Evolutionary conservation across 1,139 yeast species (phyloP), one percentile per base, ranked within the genome.

Genomic region (Magnusiomyces paraingens): DNA sequence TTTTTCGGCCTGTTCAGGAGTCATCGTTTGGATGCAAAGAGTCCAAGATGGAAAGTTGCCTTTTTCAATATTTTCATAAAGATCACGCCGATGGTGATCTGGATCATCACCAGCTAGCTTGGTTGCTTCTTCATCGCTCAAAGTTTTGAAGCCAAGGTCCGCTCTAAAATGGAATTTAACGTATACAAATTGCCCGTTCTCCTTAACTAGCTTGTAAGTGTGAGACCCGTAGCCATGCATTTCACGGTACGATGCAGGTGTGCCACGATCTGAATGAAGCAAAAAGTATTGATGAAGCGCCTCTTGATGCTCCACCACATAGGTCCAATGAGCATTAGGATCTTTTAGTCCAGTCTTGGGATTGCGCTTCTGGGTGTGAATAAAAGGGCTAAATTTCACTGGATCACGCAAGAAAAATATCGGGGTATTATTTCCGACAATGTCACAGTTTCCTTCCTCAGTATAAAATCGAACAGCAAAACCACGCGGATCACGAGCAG

Each of bases 401-500:
- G 95, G 95, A 72, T 88, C 93, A 69, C 95, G 81, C 61, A 88
- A 76, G 73, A 88, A 88, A 72, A 88, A 88, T 55, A 88, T 80
- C 35, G 96, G 96, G 46, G 95, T 88, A 77, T 88, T 88, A 78
- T 87, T 88, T 77, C 83, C 86, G 42, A 88, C 96, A 77, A 86
- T 83, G 75, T 88, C 96, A 71, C 84, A 76, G 73, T 84, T 84
- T 64, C 96, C 96, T 71, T 87, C 93, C 65, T 86, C 90, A 51
- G 95, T 88, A 74, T 86, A 86, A 64, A 88, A 78, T 73, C 87
- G 87, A 63, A 84, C 81, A 52, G 94, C 76, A 70, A 86, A 87
- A 29, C 96, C 96, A 73, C 95, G 81, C 60, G 95, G 95, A 69
- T 88, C 96, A 74, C 96, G 83, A 49, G 89, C 93, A 47, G 93